These are phyloP conservation scores for Cicer bijugum DNA, from an alignment of 306 rosid species.

Conservation along the genomic window DNA sequence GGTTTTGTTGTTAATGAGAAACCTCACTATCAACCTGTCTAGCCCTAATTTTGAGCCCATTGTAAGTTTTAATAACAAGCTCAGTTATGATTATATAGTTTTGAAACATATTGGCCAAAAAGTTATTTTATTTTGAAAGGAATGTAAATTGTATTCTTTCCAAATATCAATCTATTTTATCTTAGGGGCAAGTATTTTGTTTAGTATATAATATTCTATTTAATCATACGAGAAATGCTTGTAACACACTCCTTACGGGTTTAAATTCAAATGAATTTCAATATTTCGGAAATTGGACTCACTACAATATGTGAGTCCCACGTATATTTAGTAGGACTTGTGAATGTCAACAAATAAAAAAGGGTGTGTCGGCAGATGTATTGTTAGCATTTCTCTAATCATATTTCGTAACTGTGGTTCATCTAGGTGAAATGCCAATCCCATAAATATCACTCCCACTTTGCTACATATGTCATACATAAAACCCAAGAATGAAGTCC, in stretches of 20 bases:
- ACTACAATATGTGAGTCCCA: no score
- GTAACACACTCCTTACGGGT: no score
- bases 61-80: constrained; percentile 54
- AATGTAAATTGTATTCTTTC: neutral
- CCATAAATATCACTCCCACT: no score
- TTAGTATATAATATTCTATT: neutral
- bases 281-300: no score
- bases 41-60: constrained; percentile 74
- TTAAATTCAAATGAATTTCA: no score
- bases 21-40: constrained; percentile 78
- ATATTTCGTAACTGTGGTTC: no score
- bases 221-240: neutral
- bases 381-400: no score
- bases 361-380: no score
- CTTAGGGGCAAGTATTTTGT: constrained; percentile 21
- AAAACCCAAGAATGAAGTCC: neutral
- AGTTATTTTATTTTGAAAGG: neutral
- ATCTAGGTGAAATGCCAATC: no score
- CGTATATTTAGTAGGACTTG: no score
- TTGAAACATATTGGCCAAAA: constrained; percentile 19
- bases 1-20: constrained; percentile 88
- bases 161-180: constrained; percentile 21
- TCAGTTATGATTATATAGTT: neutral
- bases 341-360: no score
- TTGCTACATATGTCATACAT: no score